Evolutionary conservation across 2,329 filamentous ascomycete genomes (phyloP), one percentile per base, ranked within the genome.

Genomic region (Penicillium sp.): DNA sequence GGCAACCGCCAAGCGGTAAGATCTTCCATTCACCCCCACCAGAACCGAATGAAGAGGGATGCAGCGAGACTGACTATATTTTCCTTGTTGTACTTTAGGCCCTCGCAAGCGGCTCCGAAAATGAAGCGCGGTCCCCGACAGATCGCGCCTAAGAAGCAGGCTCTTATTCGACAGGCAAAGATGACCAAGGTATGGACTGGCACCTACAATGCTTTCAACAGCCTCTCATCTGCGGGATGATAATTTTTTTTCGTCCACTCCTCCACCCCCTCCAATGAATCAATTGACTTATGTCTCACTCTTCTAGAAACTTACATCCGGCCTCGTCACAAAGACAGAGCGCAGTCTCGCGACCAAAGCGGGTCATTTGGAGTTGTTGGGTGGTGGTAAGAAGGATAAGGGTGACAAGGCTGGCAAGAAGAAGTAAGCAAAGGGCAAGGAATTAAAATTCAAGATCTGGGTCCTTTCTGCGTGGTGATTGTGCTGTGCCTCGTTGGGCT

Each of bases 341-440:
- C 84, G 84, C 62, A 84, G 82, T 64, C 80, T 91, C 10, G 89
- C 88, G 13, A 80, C 86, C 63, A 85, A 85, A 70, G 89, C 88
- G 5, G 89, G 89, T 14, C 89, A 92, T 81, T 70, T 91, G 70
- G 89, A 92, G 75, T 71, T 91, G 70, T 74, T 91, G 70, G 82
- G 81, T 59, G 87, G 87, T 2, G 88, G 87, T 13, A 90, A 89
- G 82, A 88, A 85, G 76, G 82, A 85, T 62, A 69, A 65, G 38
- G 28, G 13, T 43, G 52, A 43, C 8, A 43, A 53, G 61, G 74
- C 73, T 63, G 75, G 70, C 62, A 70, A 72, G 55, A 70, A 71
- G 61, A 78, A 79, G n/a, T 66, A 46, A 45, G 48, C 4, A 10
- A 22, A 51, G 25, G 13, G 11, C 48, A 52, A 37, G 30, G 10